Evolutionary conservation across 2,329 filamentous ascomycete genomes (phyloP).

Genomic region (Botrytis elliptica): DNA sequence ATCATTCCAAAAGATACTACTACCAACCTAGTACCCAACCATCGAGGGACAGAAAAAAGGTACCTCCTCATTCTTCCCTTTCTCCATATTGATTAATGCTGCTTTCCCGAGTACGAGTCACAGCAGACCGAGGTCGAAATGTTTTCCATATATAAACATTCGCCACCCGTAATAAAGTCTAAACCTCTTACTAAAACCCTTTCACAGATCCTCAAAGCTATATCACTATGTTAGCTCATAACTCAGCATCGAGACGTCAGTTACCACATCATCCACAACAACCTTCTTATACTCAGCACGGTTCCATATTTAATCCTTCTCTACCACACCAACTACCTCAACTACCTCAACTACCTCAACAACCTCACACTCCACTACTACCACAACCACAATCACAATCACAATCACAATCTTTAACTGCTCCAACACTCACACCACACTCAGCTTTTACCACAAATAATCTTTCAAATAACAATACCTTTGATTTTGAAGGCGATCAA

Average conservation of each 20-base stretch:
- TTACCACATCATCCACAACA: conserved; percentile 13
- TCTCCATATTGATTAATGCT: neutral
- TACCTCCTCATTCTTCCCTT: neutral
- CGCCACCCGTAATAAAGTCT: conserved; percentile 5
- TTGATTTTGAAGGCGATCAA: conserved; percentile 32
- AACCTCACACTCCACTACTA: neutral
- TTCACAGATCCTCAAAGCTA: conserved; percentile 8
- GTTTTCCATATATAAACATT: conserved; percentile 6
- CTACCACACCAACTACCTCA: neutral
- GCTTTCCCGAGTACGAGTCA: conserved; percentile 14
- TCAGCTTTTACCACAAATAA: conserved; percentile 21
- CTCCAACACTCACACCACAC: conserved; percentile 6
- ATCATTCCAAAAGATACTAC: conserved; percentile 18
- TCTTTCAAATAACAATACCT: conserved; percentile 27
- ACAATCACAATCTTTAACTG: neutral
- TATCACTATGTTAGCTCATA: conserved; percentile 10
- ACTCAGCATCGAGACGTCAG: conserved; percentile 11
- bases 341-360: neutral
- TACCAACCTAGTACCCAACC: neutral
- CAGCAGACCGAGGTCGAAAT: neutral
- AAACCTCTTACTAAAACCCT: neutral
- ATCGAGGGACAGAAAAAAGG: neutral
- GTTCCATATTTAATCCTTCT: neutral
- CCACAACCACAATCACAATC: neutral
- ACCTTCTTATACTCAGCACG: neutral